Evolutionary conservation across 2,329 filamentous ascomycete genomes (phyloP).

Genomic region (Colletotrichum horii): DNA sequence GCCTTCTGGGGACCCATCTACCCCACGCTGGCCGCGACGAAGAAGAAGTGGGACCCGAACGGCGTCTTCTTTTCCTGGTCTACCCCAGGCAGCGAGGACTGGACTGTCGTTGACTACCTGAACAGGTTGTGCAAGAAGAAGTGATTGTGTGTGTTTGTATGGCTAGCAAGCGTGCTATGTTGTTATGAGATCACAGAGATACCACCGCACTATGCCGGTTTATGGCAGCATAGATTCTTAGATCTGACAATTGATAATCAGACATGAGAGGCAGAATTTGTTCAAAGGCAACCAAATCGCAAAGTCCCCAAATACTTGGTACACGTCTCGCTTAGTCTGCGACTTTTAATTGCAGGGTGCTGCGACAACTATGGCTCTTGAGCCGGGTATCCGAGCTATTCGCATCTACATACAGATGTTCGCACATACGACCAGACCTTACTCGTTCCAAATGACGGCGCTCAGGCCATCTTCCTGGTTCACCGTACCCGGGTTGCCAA

Average conservation of each 20-base stretch:
- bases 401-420: neutral
- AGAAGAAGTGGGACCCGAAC: constrained; percentile 54
- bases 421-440: constrained; percentile 7
- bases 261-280: neutral
- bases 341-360: neutral
- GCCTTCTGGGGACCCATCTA: constrained; percentile 20
- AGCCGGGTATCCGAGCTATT: neutral
- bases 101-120: constrained; percentile 18
- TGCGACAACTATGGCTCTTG: neutral
- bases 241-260: neutral
- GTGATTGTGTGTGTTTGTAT: neutral
- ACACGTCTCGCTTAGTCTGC: neutral
- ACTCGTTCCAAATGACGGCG: constrained; percentile 54
- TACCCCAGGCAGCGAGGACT: constrained; percentile 20
- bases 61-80: constrained; percentile 45
- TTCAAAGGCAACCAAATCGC: neutral
- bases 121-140: constrained; percentile 20
- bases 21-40: constrained; percentile 43
- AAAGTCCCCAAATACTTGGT: neutral
- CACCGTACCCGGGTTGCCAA: constrained; percentile 43
- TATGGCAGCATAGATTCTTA: neutral
- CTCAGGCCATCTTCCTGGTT: constrained; percentile 54
- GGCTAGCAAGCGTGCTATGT: neutral
- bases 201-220: neutral
- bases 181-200: neutral